These are phyloP conservation scores for Cryptococcus depauperatus DNA, from an alignment of 1,284 basidiomycete species.

Conservation along the genomic window DNA sequence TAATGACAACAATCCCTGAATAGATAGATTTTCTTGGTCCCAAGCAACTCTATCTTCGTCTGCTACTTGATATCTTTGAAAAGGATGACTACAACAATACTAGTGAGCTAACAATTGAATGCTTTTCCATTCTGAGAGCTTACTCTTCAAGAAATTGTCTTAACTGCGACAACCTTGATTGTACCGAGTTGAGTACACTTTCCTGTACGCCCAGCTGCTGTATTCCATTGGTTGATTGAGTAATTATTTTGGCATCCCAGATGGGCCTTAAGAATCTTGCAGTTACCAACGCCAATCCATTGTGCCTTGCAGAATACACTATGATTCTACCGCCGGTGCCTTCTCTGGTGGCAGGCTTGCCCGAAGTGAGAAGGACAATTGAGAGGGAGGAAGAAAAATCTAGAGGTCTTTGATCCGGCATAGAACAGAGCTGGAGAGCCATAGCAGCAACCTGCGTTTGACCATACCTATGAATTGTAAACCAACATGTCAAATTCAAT, in stretches of 20 bases:
- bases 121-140: slow-evolving; percentile 2
- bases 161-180: slow-evolving; percentile 68
- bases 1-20: slow-evolving; percentile 48
- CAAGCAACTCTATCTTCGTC: slow-evolving; percentile 40
- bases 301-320: slow-evolving; percentile 76
- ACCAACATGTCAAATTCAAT: background rate
- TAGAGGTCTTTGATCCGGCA: slow-evolving; percentile 15
- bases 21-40: slow-evolving; percentile 39
- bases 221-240: slow-evolving; percentile 16
- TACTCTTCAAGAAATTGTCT: slow-evolving; percentile 58
- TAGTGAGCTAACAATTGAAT: no score
- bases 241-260: slow-evolving; percentile 73
- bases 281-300: slow-evolving; percentile 82
- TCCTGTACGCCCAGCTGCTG: slow-evolving; percentile 50
- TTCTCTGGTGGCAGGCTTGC: slow-evolving; percentile 24
- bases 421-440: slow-evolving; percentile 29
- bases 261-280: slow-evolving; percentile 75
- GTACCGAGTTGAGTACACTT: slow-evolving; percentile 56
- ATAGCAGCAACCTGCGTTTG: slow-evolving; percentile 36
- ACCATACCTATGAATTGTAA: slow-evolving; percentile 25
- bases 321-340: slow-evolving; percentile 40
- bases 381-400: slow-evolving; percentile 26
- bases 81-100: slow-evolving; percentile 23
- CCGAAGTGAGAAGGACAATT: slow-evolving; percentile 26
- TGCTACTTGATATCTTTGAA: slow-evolving; percentile 36